phyloP scores from a whole-genome alignment of 257 asterid genomes.

The Eucommia ulmoides region DNA sequence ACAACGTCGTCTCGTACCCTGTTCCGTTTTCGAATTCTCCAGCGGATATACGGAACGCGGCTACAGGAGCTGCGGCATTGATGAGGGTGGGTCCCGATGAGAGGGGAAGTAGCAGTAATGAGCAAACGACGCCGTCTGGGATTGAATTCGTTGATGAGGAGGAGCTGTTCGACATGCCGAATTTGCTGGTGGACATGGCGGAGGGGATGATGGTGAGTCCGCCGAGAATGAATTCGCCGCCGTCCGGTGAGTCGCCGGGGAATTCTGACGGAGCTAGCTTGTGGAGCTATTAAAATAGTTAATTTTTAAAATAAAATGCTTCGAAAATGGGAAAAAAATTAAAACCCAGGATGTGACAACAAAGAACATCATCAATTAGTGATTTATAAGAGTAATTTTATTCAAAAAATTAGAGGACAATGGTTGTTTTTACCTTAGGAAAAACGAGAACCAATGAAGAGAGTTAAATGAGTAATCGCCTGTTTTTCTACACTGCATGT shows the following conservation, averaged over 20 bases:
- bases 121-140: background rate
- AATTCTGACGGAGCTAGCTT: slow-evolving; percentile 24
- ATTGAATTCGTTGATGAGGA: slow-evolving; percentile 28
- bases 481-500: too few species aligned
- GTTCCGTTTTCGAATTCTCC: slow-evolving; percentile 32
- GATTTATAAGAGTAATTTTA: too few species aligned
- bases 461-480: too few species aligned
- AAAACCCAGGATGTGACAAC: slow-evolving; percentile 1
- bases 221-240: slow-evolving; percentile 21
- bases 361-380: too few species aligned
- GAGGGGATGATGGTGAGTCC: slow-evolving; percentile 41
- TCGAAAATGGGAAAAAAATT: too few species aligned
- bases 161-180: slow-evolving; percentile 29
- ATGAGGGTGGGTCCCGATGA: slow-evolving; percentile 16
- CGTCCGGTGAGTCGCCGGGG: slow-evolving; percentile 14
- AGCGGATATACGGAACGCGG: slow-evolving; percentile 32
- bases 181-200: slow-evolving; percentile 39
- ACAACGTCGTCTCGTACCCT: slow-evolving; percentile 18
- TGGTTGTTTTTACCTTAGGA: too few species aligned
- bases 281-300: slow-evolving; percentile 34
- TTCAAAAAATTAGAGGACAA: too few species aligned
- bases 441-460: too few species aligned
- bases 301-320: too few species aligned
- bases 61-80: slow-evolving; percentile 34
- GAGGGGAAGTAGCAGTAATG: background rate